These are phyloP conservation scores for Neoboletus subvelutipes DNA, from an alignment of 768 basidiomycete genomes.

Conservation along the genomic window DNA sequence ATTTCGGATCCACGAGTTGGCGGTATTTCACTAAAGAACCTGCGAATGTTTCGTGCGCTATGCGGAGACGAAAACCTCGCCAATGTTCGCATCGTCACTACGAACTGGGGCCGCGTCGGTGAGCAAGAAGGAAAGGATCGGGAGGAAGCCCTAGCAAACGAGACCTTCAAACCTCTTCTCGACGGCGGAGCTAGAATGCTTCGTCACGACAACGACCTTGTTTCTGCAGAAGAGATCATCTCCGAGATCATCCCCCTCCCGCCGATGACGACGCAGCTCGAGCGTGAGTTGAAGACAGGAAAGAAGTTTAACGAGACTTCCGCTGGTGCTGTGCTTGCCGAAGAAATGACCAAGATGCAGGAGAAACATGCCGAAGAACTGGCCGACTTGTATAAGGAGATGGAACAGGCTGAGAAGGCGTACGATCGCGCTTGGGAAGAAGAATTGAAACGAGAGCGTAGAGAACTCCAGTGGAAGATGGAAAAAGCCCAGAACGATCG, in stretches of 20 bases:
- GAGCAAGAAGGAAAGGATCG: not conserved
- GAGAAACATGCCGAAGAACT: not conserved
- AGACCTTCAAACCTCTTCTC: not conserved
- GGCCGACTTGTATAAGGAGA: not conserved
- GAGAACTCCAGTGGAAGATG: not conserved
- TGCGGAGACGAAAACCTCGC: not conserved
- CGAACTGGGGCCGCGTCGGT: not conserved
- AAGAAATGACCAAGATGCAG: not conserved
- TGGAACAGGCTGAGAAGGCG: not conserved
- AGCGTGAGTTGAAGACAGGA: not conserved
- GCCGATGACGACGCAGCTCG: not conserved
- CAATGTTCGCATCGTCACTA: not conserved
- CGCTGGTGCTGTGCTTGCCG: not conserved
- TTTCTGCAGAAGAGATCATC: not conserved
- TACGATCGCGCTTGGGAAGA: not conserved
- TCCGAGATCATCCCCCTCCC: not conserved
- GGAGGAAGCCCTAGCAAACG: not conserved
- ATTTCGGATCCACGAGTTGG: not conserved
- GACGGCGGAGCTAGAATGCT: not conserved
- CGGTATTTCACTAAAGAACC: not conserved
- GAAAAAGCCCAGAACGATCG: not conserved
- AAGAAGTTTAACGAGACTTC: not conserved
- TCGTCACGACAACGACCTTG: not conserved
- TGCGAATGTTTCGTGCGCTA: not conserved
- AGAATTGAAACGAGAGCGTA: not conserved